phyloP scores from a whole-genome alignment of 768 basidiomycete genomes.

The Termitomyces sp. region DNA sequence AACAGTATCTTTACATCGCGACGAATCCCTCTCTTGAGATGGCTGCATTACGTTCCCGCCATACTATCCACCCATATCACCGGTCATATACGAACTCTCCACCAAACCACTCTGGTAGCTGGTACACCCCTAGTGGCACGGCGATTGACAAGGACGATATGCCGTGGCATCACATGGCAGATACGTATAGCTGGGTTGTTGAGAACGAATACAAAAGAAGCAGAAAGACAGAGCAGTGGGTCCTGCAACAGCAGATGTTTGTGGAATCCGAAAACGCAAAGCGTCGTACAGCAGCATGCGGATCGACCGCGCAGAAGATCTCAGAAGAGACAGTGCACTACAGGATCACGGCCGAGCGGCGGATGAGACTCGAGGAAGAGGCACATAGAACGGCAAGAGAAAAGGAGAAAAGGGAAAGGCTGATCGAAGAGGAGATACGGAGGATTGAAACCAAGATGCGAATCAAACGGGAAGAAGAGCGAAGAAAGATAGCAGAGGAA shows the following conservation, averaged over 20 bases:
- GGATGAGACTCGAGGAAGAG: slow-evolving; percentile 48
- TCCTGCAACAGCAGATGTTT: slow-evolving; percentile 50
- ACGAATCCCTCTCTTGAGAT: not conserved
- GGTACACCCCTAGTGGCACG: slow-evolving; percentile 3
- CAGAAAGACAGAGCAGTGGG: slow-evolving; percentile 60
- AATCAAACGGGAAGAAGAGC: slow-evolving; percentile 44
- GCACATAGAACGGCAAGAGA: slow-evolving; percentile 37
- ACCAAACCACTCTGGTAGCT: not conserved
- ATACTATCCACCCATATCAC: slow-evolving; percentile 1
- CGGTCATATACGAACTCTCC: slow-evolving; percentile 6
- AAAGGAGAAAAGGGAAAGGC: slow-evolving; percentile 38
- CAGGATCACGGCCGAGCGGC: slow-evolving; percentile 43
- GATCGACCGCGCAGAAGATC: slow-evolving; percentile 23
- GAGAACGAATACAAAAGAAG: slow-evolving; percentile 47
- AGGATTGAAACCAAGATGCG: slow-evolving; percentile 49
- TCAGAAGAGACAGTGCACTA: slow-evolving; percentile 52
- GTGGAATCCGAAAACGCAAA: slow-evolving; percentile 17
- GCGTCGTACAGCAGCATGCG: slow-evolving; percentile 7
- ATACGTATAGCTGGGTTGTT: slow-evolving; percentile 43
- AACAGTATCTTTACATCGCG: not conserved
- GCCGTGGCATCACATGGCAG: slow-evolving; percentile 37
- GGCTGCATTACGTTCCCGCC: slow-evolving; percentile 6
- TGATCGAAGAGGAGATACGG: slow-evolving; percentile 49
- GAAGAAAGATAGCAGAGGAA: slow-evolving; percentile 41
- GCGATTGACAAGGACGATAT: slow-evolving; percentile 11